Percentiles rank a stretch among this genome's conserved stretches.
Evolutionary conservation across 2,329 filamentous ascomycete species (phyloP).

Genomic region (Clonostachys chloroleuca): DNA sequence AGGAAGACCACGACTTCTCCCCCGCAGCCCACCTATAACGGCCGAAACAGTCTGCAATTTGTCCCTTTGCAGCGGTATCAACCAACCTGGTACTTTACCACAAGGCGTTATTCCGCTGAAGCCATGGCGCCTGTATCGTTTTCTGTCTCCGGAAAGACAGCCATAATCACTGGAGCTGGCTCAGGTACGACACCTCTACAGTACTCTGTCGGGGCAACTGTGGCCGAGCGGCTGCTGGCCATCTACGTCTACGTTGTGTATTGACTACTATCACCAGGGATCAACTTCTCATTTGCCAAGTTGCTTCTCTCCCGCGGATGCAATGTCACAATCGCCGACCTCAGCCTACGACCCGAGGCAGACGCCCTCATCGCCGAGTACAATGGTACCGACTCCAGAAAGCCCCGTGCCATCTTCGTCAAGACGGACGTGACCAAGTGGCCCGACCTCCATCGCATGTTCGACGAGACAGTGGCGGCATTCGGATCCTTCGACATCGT

Average conservation of each 20-base stretch:
- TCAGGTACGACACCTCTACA: conserved; percentile 8
- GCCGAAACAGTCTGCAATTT: too few species aligned
- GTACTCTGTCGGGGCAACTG: too few species aligned
- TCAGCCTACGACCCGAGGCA: conserved; percentile 35
- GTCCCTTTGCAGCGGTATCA: too few species aligned
- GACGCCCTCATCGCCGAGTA: conserved; percentile 20
- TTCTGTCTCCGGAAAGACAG: conserved; percentile 16
- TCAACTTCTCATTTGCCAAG: conserved; percentile 36
- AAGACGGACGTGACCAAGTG: conserved; percentile 39
- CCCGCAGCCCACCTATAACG: too few species aligned
- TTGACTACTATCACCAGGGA: conserved; percentile 16
- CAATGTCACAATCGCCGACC: conserved; percentile 39
- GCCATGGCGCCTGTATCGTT: conserved; percentile 6
- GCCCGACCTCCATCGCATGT: conserved; percentile 26
- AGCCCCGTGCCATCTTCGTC: conserved; percentile 30
- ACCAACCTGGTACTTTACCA: too few species aligned
- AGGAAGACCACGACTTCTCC: too few species aligned
- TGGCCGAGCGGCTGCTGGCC: too few species aligned
- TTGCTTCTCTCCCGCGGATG: conserved; percentile 33
- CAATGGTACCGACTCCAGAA: conserved; percentile 3
- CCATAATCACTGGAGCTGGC: conserved; percentile 19
- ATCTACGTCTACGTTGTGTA: neutral
- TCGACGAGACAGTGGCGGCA: conserved; percentile 20
- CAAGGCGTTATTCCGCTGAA: too few species aligned
- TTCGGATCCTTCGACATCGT: conserved; percentile 35